Evolutionary conservation across 192 early-diverging fungal genomes (phyloP), one percentile per base, ranked within the genome.

Genomic region (Podila verticillata): DNA sequence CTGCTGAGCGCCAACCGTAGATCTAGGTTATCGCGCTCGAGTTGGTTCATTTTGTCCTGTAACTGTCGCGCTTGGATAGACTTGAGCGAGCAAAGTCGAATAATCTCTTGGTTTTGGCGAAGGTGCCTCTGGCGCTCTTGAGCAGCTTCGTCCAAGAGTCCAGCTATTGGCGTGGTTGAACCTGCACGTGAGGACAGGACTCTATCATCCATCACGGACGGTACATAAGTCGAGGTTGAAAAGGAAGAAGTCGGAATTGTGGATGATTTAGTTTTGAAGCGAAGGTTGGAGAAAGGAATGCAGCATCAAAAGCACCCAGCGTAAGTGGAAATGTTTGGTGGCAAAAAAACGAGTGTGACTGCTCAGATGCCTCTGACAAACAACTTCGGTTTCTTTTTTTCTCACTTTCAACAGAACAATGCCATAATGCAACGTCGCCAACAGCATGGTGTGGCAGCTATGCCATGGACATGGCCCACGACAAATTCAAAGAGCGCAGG

Each of bases 21-120:
- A 4, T 54, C 60, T 2, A 74, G 29, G 30, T 74, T 74, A 17
- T 74, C 73, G 12, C 31, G 54, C 28, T 74, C 73, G 5, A 74
- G 61, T 36, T 67, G 65, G 4, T 36, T 67, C 13, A 68, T 65
- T 31, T 62, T 74, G 15, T 32, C 26, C 35, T 74, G 65, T 12
- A 32, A 47, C 28, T 74, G 65, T 4, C 73, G 65, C 9, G 67
- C 66, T 48, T 74, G 73, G 29, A 62, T 57, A 15, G 73, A 67
- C 44, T 63, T 74, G 26, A 68, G 60, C 54, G 73, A 54, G 36
- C 73, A 74, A 12, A 63, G 24, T 20, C 73, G 73, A 28, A 67
- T 68, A 34, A 74, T 74, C 20, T 67, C 65, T 47, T 63, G 65
- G 47, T 74, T 74, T 47, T 74, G 73, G 28, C 73, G 65, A 32